Evolutionary conservation across 805 yeast species (phyloP).

Genomic region (Monosporozyma siamensis): DNA sequence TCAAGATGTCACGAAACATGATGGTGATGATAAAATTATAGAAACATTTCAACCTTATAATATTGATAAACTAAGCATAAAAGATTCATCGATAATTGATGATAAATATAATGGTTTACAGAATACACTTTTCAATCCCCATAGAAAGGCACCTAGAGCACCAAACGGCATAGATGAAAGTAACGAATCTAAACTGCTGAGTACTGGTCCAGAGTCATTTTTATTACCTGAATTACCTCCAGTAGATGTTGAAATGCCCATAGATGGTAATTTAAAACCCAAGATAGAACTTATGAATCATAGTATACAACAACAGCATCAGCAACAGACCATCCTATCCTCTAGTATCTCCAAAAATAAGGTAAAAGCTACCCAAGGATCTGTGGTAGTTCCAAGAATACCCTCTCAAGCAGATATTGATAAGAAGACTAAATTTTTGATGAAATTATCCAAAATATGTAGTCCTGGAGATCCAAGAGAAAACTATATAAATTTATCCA

Average conservation of each 20-base stretch:
- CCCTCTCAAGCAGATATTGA: background rate
- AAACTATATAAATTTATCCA: constrained; percentile 56
- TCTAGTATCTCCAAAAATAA: no score
- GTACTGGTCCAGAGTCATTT: background rate
- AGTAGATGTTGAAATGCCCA: background rate
- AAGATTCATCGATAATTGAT: background rate
- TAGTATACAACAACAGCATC: background rate
- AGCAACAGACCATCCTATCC: no score
- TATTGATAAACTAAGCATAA: constrained; percentile 1
- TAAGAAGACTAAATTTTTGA: constrained; percentile 22
- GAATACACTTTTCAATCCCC: background rate
- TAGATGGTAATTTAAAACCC: background rate
- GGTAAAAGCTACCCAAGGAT: no score
- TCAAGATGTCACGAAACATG: constrained; percentile 43
- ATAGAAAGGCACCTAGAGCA: constrained; percentile 2
- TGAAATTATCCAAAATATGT: constrained; percentile 64
- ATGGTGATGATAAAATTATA: constrained; percentile 34
- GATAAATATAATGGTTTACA: background rate
- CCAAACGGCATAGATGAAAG: background rate
- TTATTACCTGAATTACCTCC: constrained; percentile 5
- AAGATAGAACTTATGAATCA: background rate
- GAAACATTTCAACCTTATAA: constrained; percentile 27
- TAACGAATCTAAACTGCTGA: background rate
- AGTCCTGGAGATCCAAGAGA: constrained; percentile 76
- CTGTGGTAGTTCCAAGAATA: background rate